phyloP scores from a whole-genome alignment of 2,329 filamentous ascomycete species.

The Pseudogymnoascus sp. region DNA sequence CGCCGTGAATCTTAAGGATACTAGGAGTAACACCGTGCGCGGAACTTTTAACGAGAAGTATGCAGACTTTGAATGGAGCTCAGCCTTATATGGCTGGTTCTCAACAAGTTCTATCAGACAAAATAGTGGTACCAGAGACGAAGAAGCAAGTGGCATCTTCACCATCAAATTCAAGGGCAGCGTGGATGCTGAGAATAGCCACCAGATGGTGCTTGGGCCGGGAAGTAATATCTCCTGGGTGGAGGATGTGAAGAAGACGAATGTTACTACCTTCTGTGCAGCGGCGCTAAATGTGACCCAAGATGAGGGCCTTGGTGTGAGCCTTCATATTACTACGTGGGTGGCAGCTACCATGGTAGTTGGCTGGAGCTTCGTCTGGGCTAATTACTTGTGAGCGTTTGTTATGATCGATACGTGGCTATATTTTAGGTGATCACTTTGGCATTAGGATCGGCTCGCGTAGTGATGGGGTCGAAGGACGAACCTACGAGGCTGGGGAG shows the following conservation, averaged over 20 bases:
- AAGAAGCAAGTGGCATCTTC: background rate
- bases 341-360: background rate
- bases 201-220: background rate
- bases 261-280: background rate
- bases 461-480: background rate
- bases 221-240: background rate
- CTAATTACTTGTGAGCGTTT: background rate
- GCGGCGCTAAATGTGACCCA: background rate
- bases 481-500: slow-evolving; percentile 13
- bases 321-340: background rate
- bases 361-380: background rate
- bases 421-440: background rate
- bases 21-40: background rate
- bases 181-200: background rate
- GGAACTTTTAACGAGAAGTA: background rate
- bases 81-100: background rate
- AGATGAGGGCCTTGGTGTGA: background rate
- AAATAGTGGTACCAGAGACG: too few species aligned
- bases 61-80: background rate
- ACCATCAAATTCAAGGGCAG: background rate
- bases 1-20: background rate
- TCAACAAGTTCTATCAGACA: background rate
- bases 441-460: background rate
- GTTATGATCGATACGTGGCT: background rate
- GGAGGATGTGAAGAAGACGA: background rate